A percentile compares a stretch with the other conserved stretches of the same genome.
Evolutionary conservation across 106 monocot species (phyloP).

Genomic region (Acanthochlamys bracteata): DNA sequence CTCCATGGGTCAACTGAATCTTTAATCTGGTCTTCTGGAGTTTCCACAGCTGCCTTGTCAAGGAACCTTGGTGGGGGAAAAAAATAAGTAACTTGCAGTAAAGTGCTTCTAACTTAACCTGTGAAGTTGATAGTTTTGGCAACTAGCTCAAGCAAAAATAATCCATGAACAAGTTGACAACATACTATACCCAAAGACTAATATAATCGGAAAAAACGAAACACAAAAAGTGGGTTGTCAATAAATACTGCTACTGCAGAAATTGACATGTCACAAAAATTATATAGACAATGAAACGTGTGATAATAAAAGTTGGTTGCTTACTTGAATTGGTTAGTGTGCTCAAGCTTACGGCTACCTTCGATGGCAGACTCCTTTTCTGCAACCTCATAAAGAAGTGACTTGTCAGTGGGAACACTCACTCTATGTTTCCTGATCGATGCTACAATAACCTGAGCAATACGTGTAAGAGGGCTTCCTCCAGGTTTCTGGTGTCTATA

Average conservation of each 20-base stretch:
- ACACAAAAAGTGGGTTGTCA: no score
- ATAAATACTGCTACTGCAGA: no score
- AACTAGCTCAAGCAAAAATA: no score
- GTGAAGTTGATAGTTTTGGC: no score
- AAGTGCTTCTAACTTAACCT: not conserved
- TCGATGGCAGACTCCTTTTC: constrained; percentile 34
- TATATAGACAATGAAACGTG: no score
- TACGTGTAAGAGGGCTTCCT: constrained; percentile 35
- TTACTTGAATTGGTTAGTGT: constrained; percentile 25
- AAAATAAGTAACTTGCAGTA: not conserved
- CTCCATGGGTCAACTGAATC: constrained; percentile 15
- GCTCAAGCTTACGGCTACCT: constrained; percentile 49
- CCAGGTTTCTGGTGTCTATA: constrained; percentile 43
- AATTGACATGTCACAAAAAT: no score
- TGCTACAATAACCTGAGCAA: constrained; percentile 37
- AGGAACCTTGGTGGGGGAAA: constrained; percentile 15
- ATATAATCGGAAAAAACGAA: no score
- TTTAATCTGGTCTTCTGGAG: constrained; percentile 13
- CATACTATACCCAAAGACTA: no score
- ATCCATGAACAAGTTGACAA: no score
- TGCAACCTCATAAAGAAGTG: constrained; percentile 24
- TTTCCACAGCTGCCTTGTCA: constrained; percentile 34
- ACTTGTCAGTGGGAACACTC: constrained; percentile 22
- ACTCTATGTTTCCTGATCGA: constrained; percentile 21
- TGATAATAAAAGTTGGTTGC: no score